These are phyloP conservation scores for Kwoniella sp. DNA, from an alignment of 768 basidiomycete species.

Conservation along the genomic window DNA sequence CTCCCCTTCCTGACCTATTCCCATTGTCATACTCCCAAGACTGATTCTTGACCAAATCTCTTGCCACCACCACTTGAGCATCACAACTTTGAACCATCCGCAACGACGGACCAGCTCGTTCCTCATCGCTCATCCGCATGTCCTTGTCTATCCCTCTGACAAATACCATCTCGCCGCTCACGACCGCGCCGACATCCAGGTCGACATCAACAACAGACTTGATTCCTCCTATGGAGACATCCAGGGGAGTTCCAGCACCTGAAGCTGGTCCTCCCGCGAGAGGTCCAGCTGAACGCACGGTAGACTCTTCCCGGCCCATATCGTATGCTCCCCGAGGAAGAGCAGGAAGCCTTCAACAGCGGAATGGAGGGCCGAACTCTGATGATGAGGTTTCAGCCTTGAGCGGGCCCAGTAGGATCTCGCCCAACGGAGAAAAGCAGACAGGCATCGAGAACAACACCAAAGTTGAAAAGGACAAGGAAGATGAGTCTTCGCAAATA, in stretches of 20 bases:
- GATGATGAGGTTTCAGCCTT: too few relatives aligned
- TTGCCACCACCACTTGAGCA: too few relatives aligned
- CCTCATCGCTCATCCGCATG: too few relatives aligned
- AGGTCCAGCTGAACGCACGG: neutral
- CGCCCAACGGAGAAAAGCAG: neutral
- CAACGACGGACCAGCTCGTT: too few relatives aligned
- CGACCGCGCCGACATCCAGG: neutral
- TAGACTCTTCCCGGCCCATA: neutral
- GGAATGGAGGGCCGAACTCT: neutral
- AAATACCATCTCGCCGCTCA: neutral
- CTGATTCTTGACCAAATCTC: too few relatives aligned
- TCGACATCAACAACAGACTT: neutral
- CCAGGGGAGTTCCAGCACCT: too few relatives aligned
- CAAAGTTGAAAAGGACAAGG: slow-evolving; percentile 2
- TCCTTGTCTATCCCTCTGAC: neutral
- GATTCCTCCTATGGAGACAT: neutral
- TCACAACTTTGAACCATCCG: too few relatives aligned
- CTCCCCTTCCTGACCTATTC: too few relatives aligned
- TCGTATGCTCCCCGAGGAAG: neutral
- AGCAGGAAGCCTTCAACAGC: neutral
- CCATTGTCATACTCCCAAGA: too few relatives aligned
- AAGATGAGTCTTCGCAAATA: neutral
- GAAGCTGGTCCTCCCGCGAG: neutral
- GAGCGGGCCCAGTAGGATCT: too few relatives aligned
- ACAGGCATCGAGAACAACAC: neutral